Percentiles rank a stretch among this genome's conserved stretches.
These are phyloP conservation scores for Luffa aegyptiaca DNA, from an alignment of 306 rosid genomes.

Conservation along the genomic window DNA sequence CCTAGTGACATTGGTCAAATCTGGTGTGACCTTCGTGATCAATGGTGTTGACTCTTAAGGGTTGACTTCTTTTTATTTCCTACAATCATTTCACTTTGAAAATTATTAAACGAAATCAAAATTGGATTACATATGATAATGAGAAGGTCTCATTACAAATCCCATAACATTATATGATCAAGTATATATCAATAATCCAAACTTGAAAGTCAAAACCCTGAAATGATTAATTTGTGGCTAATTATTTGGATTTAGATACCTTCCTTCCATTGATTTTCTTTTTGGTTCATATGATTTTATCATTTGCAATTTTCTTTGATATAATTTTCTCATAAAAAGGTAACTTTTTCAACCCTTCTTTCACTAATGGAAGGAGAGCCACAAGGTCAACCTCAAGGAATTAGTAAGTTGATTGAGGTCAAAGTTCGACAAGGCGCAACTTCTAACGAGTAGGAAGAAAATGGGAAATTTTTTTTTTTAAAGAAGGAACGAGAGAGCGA, in stretches of 20 bases:
- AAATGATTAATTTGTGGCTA: neutral
- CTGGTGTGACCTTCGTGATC: neutral
- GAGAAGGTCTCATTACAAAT: neutral
- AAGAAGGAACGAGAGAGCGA: too few relatives aligned
- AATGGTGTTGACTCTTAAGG: neutral
- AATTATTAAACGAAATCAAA: neutral
- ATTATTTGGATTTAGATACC: neutral
- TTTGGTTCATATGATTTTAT: neutral
- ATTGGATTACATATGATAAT: neutral
- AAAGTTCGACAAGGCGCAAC: too few relatives aligned
- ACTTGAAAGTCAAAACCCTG: neutral
- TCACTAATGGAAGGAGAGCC: neutral
- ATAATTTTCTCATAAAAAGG: neutral
- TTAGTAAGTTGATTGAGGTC: too few relatives aligned
- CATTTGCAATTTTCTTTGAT: neutral
- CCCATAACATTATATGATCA: neutral
- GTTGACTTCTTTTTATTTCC: neutral
- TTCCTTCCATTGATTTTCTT: neutral
- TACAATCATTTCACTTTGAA: neutral
- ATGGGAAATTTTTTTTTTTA: too few relatives aligned
- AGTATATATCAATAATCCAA: neutral
- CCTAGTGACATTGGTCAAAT: conserved; percentile 7
- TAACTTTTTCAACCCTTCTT: too few relatives aligned
- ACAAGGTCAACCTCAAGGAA: too few relatives aligned
- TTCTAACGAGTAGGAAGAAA: too few relatives aligned